phyloP scores from a whole-genome alignment of 441 rosid genomes.

The Adansonia gregorii region DNA sequence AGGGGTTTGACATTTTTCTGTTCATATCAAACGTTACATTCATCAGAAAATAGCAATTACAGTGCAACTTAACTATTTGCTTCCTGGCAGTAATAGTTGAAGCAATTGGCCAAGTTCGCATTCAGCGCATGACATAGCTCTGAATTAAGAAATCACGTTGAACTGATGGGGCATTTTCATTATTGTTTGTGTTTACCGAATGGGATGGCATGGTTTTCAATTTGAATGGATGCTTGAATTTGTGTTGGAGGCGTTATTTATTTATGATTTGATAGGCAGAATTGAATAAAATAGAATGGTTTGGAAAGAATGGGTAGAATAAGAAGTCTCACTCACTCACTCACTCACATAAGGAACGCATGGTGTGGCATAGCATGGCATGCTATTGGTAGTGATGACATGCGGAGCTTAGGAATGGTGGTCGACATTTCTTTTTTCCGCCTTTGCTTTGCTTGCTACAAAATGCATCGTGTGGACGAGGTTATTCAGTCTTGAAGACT shows the following conservation, averaged over 20 bases:
- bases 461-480: too few species aligned
- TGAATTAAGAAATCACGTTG: too few species aligned
- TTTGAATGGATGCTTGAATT: background rate
- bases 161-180: background rate
- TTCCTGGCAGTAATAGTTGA: background rate
- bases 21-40: conserved; percentile 30
- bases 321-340: too few species aligned
- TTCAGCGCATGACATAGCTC: background rate
- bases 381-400: background rate
- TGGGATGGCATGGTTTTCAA: background rate
- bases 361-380: too few species aligned
- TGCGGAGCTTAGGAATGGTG: background rate
- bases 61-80: conserved; percentile 6
- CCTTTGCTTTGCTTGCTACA: background rate
- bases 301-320: too few species aligned
- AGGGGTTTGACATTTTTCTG: conserved; percentile 32
- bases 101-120: too few species aligned
- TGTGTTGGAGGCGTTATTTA: background rate
- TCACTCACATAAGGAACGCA: too few species aligned
- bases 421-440: background rate
- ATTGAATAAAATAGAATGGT: too few species aligned
- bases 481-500: too few species aligned
- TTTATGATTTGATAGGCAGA: too few species aligned
- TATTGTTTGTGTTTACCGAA: background rate
- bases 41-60: background rate